Percentiles rank a stretch among this genome's conserved stretches.
These are phyloP conservation scores for Penicillium flavigenum DNA, from an alignment of 495 filamentous ascomycete species.

Conservation along the genomic window DNA sequence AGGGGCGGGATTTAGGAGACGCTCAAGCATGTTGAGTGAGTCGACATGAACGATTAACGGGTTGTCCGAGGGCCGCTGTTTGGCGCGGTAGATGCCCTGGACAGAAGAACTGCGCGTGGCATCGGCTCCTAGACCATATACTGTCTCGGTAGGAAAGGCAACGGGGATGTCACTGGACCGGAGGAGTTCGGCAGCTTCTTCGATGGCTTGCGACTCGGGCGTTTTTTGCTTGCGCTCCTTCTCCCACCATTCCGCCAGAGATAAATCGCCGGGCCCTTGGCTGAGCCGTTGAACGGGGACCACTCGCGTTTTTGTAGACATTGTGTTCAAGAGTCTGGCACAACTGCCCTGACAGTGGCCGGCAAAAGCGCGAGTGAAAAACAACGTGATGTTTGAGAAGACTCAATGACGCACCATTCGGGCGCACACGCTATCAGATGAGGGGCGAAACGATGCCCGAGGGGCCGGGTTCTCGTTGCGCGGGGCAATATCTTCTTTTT, in stretches of 20 bases:
- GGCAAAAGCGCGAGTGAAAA: constrained; percentile 34
- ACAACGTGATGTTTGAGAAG: constrained; percentile 32
- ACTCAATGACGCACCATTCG: constrained; percentile 27
- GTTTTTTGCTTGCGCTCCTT: constrained; percentile 39
- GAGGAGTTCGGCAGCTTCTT: constrained; percentile 60
- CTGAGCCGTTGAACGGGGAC: constrained; percentile 46
- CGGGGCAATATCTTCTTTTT: neutral
- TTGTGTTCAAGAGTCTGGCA: constrained; percentile 28
- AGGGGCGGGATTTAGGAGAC: constrained; percentile 51
- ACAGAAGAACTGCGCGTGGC: constrained; percentile 83
- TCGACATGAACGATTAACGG: constrained; percentile 91
- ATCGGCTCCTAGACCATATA: constrained; percentile 95
- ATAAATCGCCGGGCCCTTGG: constrained; percentile 37
- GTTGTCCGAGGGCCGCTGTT: constrained; percentile 88
- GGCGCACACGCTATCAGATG: constrained; percentile 21
- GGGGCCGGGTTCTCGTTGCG: constrained; percentile 16
- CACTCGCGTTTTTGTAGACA: constrained; percentile 37
- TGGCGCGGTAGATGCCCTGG: constrained; percentile 85
- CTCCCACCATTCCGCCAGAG: constrained; percentile 49
- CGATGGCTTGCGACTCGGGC: constrained; percentile 39
- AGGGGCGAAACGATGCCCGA: constrained; percentile 18
- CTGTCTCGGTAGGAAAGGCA: constrained; percentile 96
- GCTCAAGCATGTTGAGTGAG: constrained; percentile 74
- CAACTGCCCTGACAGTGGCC: constrained; percentile 38
- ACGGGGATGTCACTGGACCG: constrained; percentile 68